Conservation (phyloP, 805 yeast genomes). For the Spencermartinsiella europaea region DNA sequence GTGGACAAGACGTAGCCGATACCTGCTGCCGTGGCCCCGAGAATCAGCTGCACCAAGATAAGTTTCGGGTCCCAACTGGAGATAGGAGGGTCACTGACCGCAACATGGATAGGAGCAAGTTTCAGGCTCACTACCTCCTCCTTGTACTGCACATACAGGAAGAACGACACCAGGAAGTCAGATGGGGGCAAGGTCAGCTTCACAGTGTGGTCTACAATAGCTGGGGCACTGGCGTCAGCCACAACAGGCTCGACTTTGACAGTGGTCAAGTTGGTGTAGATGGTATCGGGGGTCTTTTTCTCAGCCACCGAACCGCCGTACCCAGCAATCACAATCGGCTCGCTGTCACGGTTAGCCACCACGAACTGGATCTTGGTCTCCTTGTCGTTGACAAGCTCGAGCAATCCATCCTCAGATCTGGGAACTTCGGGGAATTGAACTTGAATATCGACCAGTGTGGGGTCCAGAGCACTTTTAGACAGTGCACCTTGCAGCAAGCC, state of each 20-base stretch:
- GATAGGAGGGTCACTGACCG: conserved; percentile 58
- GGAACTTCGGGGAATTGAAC: neutral
- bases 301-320: conserved; percentile 22
- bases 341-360: conserved; percentile 25
- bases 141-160: conserved; percentile 19
- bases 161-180: conserved; percentile 45
- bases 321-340: conserved; percentile 21
- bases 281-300: conserved; percentile 11
- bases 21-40: conserved; percentile 45
- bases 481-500: neutral
- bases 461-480: neutral
- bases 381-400: conserved; percentile 24
- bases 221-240: conserved; percentile 42
- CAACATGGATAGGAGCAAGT: conserved; percentile 31
- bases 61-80: conserved; percentile 72
- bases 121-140: conserved; percentile 19
- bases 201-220: conserved; percentile 52
- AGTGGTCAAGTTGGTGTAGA: conserved; percentile 50
- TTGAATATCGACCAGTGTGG: neutral
- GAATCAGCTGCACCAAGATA: conserved; percentile 52
- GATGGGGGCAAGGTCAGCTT: conserved; percentile 54
- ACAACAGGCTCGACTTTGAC: conserved; percentile 57
- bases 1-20: conserved; percentile 38
- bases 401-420: neutral
- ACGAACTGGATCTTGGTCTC: conserved; percentile 22